A percentile compares a stretch with the other conserved stretches of the same genome.
These are phyloP conservation scores for Raphanus sativus DNA, from an alignment of 345 rosid genomes.

Conservation along the genomic window DNA sequence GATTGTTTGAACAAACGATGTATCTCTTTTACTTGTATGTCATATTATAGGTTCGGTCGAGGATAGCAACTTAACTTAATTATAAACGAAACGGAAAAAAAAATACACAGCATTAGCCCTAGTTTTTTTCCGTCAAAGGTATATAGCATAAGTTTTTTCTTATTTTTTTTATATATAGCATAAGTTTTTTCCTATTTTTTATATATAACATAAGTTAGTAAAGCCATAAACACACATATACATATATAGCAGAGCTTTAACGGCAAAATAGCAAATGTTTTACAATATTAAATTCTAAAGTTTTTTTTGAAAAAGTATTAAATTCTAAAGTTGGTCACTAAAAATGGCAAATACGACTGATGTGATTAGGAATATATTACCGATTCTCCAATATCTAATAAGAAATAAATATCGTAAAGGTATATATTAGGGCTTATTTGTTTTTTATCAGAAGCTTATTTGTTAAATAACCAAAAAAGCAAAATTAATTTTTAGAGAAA, in stretches of 20 bases:
- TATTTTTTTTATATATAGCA: not conserved
- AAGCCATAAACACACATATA: not conserved
- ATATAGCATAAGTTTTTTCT: not conserved
- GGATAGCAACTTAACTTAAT: not conserved
- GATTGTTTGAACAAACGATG: not conserved
- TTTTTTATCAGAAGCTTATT: too few species aligned
- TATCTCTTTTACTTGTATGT: not conserved
- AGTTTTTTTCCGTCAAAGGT: too few species aligned
- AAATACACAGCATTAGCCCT: too few species aligned
- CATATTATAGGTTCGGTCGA: not conserved
- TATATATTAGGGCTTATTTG: not conserved
- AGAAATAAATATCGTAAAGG: not conserved
- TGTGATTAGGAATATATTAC: slow-evolving; percentile 17
- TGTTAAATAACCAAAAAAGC: too few species aligned
- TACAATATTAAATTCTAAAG: slow-evolving; percentile 20
- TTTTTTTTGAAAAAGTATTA: not conserved
- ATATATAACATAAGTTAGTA: not conserved
- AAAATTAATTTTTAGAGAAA: too few species aligned
- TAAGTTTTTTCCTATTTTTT: too few species aligned
- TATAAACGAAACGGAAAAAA: too few species aligned
- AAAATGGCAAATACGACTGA: not conserved
- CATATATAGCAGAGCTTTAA: not conserved
- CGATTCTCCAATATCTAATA: slow-evolving; percentile 17
- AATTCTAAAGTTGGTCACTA: slow-evolving; percentile 15
- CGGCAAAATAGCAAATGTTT: not conserved